Percentiles rank a stretch among this genome's conserved stretches.
phyloP scores from a whole-genome alignment of 164 flowering plant genomes.

The grape (Vitis vinifera) region ASM3070453v1 NC_081811.1:5216501-5217000 shows the following conservation, averaged over 20 bases:
- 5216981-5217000: too few relatives aligned
- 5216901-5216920: too few relatives aligned
- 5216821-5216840: constrained; percentile 22
- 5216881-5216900: too few relatives aligned
- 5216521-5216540: constrained; percentile 11
- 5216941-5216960: too few relatives aligned
- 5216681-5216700: constrained; percentile 32
- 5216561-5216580: neutral
- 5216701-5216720: constrained; percentile 6
- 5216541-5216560: constrained; percentile 4
- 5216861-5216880: too few relatives aligned
- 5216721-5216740: neutral
- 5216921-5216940: too few relatives aligned
- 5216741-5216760: constrained; percentile 16
- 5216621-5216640: neutral
- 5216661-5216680: constrained; percentile 26
- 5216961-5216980: too few relatives aligned
- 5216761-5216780: constrained; percentile 7
- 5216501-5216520: constrained; percentile 11
- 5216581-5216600: neutral
- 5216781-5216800: constrained; percentile 40
- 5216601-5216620: constrained; percentile 4
- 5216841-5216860: neutral
- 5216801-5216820: constrained; percentile 31
- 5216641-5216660: constrained; percentile 20